These are phyloP conservation scores for Violaceomyces palustris DNA, from an alignment of 1,284 basidiomycete genomes.

Conservation along the genomic window DNA sequence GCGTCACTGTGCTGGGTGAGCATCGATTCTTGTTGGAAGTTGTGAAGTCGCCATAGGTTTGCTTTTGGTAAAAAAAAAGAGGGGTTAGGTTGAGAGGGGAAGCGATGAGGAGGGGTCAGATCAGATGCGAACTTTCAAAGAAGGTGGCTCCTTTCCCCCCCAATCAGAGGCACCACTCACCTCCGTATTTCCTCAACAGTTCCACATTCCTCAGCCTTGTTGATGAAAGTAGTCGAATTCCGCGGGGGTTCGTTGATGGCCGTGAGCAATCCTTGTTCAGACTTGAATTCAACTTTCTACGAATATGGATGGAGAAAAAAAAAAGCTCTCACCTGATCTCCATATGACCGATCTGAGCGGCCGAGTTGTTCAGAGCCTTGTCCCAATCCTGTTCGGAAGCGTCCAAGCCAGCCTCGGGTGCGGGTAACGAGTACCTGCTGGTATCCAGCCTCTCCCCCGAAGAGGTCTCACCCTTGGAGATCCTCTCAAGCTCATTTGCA, in stretches of 20 bases:
- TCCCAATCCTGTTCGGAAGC: conserved; percentile 74
- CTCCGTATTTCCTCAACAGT: conserved; percentile 77
- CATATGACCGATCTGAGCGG: conserved; percentile 85
- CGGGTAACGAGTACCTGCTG: conserved; percentile 71
- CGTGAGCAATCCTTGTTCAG: background rate
- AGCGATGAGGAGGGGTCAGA: background rate
- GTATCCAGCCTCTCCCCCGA: conserved; percentile 68
- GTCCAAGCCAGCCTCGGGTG: conserved; percentile 61
- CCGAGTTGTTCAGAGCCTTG: conserved; percentile 69
- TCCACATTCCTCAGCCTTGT: conserved; percentile 75
- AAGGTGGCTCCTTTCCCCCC: conserved; percentile 62
- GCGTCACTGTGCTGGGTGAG: conserved; percentile 9
- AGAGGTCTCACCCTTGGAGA: conserved; percentile 56
- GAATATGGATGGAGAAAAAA: too few species aligned
- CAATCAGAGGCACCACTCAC: conserved; percentile 82
- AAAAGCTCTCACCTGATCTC: conserved; percentile 67
- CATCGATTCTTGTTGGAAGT: conserved; percentile 40
- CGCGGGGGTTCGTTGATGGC: conserved; percentile 3
- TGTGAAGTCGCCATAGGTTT: conserved; percentile 33
- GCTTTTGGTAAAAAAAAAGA: conserved; percentile 11
- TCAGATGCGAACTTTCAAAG: background rate
- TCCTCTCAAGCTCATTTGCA: conserved; percentile 39
- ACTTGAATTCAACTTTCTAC: too few species aligned
- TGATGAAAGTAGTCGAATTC: background rate
- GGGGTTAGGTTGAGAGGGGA: background rate